These are phyloP conservation scores for Echinosophora koreensis DNA, from an alignment of 306 rosid genomes.

Conservation along the genomic window DNA sequence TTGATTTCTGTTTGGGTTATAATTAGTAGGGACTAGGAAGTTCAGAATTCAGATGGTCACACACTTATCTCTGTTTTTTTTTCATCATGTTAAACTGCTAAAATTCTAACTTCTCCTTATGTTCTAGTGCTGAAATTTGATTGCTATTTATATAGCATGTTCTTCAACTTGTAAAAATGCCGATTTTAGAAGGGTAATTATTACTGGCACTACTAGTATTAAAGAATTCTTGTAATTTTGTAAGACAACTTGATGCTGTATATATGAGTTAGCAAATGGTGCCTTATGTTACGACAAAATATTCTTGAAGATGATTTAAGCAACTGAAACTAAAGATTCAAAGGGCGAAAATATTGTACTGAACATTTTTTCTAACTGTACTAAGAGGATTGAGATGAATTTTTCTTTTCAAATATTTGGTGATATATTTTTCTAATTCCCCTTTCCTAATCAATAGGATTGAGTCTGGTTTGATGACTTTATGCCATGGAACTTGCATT, in stretches of 20 bases:
- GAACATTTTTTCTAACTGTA: conserved; percentile 19
- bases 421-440: conserved; percentile 4
- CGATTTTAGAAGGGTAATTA: conserved; percentile 5
- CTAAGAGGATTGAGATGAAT: neutral
- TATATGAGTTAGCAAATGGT: conserved; percentile 29
- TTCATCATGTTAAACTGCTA: neutral
- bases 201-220: neutral
- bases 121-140: conserved; percentile 20
- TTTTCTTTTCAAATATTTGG: conserved; percentile 13
- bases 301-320: conserved; percentile 24
- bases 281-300: conserved; percentile 19
- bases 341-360: conserved; percentile 16
- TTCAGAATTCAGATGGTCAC: conserved; percentile 15
- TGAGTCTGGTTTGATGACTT: conserved; percentile 25
- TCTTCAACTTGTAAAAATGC: conserved; percentile 17
- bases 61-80: neutral
- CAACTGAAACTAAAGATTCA: neutral
- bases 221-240: conserved; percentile 17
- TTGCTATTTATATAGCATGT: conserved; percentile 21
- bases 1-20: conserved; percentile 11
- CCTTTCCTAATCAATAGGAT: conserved; percentile 9
- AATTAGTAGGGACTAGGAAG: neutral
- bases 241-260: conserved; percentile 6
- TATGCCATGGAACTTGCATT: conserved; percentile 18
- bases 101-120: neutral